Evolutionary conservation across 2,329 filamentous ascomycete genomes (phyloP).

Genomic region (Leptographium radiaticola): DNA sequence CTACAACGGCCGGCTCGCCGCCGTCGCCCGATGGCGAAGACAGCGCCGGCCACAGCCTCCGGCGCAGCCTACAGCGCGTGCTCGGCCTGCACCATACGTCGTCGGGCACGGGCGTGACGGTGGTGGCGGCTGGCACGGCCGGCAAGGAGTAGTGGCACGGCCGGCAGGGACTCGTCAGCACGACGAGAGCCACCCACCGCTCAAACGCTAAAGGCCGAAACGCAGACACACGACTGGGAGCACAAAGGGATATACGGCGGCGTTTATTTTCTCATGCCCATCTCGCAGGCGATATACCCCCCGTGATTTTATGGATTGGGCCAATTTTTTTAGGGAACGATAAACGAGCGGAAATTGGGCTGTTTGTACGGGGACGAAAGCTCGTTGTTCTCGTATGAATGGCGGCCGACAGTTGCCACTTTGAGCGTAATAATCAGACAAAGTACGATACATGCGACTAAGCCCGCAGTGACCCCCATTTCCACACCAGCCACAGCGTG

Average conservation of each 20-base stretch:
- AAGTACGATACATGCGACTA: too few relatives aligned
- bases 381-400: too few relatives aligned
- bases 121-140: background rate
- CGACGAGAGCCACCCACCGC: too few relatives aligned
- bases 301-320: background rate
- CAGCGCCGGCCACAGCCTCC: slow-evolving; percentile 15
- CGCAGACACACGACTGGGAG: background rate
- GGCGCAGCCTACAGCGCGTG: slow-evolving; percentile 21
- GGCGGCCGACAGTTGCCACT: too few relatives aligned
- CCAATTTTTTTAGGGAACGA: too few relatives aligned
- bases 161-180: too few relatives aligned
- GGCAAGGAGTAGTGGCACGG: background rate
- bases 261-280: background rate
- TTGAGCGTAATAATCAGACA: too few relatives aligned
- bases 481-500: too few relatives aligned
- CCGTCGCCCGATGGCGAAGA: slow-evolving; percentile 4
- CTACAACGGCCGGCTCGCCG: background rate
- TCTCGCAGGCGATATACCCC: background rate
- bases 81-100: slow-evolving; percentile 14
- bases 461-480: too few relatives aligned
- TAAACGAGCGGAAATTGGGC: too few relatives aligned
- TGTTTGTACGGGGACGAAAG: too few relatives aligned
- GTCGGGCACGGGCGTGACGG: background rate
- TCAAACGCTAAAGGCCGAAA: background rate
- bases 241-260: background rate